Base-by-base conservation (phyloP, 129 eudicot genomes). In the Pittosporum tobira region DNA sequence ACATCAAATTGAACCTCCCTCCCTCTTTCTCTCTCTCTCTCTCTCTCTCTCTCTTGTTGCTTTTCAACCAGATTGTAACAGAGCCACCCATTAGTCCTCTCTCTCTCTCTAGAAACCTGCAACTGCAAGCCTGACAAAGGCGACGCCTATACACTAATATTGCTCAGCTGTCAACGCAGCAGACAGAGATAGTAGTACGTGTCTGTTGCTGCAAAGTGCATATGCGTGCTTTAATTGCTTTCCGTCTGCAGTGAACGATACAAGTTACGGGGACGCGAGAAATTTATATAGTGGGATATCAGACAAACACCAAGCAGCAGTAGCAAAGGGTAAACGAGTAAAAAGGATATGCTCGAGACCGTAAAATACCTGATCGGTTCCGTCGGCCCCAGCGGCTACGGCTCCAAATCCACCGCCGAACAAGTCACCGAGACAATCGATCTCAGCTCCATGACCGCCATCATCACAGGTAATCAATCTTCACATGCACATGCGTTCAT, bases 351-450 rank as follows among this genome's bases (percentile, higher is more conserved):
- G 99, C 73, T 91, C 7, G 81, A 81, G 62, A 76, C 85, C 0
- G 29, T 87, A 1, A 87, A 81, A 62, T 91, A 91, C 75, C 69
- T 87, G 13, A 65, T 71, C 48, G 99, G 99, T 67, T 68, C 96
- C 43, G 71, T 82, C 51, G 99, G 99, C 10, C 73, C 94, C 0
- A 87, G 94, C 59, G 99, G 99, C n/a, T 83, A 59, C 74, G 84
- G 99, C 74, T 86, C 96, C 19, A 91, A 79, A 58, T 71, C 99
- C 55, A 91, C 99, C 57, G 99, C 91, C 58, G 97, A 85, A 40
- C 82, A 75, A 48, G 95, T 85, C 59, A 82, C 95, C 25, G 76
- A 72, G 34, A 20, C 60, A 58, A 59, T 48, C 12, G 67, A 90
- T 67, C 78, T 85, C 38, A 71, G 75, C 55, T 49, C 66, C 57